A percentile compares a stretch with the other conserved stretches of the same genome.
Conservation (phyloP, 1,284 basidiomycete species). For the Coniferiporia sulphurascens region DNA sequence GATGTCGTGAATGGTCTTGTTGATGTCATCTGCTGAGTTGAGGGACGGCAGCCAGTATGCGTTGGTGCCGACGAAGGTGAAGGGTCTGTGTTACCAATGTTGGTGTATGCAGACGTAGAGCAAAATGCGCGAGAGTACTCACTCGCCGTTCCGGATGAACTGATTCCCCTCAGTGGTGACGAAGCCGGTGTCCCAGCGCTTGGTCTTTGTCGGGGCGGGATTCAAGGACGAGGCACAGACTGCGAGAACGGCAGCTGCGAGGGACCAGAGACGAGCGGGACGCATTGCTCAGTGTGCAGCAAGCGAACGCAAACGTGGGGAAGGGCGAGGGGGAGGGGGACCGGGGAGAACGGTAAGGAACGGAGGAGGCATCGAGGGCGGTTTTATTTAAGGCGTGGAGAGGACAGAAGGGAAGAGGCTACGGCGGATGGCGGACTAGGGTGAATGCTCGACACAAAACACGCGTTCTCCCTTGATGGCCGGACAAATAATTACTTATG, state of each 20-base stretch:
- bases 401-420: not conserved
- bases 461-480: no score
- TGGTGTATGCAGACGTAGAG: not conserved
- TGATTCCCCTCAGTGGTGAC: slow-evolving; percentile 37
- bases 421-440: not conserved
- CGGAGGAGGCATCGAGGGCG: not conserved
- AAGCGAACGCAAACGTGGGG: not conserved
- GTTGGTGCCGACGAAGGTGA: slow-evolving; percentile 59
- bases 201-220: slow-evolving; percentile 22
- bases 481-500: no score
- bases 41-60: slow-evolving; percentile 39
- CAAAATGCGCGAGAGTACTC: slow-evolving; percentile 9
- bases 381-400: not conserved
- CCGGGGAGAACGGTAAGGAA: slow-evolving; percentile 1
- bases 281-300: slow-evolving; percentile 7
- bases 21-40: slow-evolving; percentile 27
- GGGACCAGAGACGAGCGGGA: not conserved
- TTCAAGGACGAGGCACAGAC: not conserved
- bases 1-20: slow-evolving; percentile 24
- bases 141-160: slow-evolving; percentile 50
- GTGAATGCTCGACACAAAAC: not conserved
- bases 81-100: slow-evolving; percentile 32
- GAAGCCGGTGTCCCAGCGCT: slow-evolving; percentile 30
- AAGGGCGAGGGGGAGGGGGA: slow-evolving; percentile 1
- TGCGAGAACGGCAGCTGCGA: not conserved